These are phyloP conservation scores for Saussurea involucrata DNA, from an alignment of 129 eudicot genomes.

Conservation along the genomic window DNA sequence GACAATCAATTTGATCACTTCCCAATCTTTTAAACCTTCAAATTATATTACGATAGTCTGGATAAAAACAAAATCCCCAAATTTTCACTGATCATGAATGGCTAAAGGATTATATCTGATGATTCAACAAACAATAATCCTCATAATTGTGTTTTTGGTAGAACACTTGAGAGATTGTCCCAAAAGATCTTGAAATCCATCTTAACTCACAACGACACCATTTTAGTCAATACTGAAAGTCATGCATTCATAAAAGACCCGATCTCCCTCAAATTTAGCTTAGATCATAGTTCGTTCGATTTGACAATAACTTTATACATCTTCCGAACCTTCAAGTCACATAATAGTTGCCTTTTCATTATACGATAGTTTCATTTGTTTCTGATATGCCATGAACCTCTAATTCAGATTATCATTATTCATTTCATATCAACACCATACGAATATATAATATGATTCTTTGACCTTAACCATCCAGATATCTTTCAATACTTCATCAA, in stretches of 20 bases:
- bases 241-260: neutral
- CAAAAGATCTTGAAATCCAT: neutral
- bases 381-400: neutral
- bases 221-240: neutral
- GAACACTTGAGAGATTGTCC: neutral
- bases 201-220: neutral
- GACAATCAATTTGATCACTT: neutral
- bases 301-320: neutral
- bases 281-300: neutral
- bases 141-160: neutral
- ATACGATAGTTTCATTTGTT: neutral
- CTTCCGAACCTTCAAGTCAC: neutral
- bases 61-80: neutral
- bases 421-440: neutral
- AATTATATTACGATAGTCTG: neutral
- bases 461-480: too few species aligned
- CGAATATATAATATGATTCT: too few species aligned
- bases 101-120: neutral
- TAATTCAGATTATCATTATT: too few species aligned
- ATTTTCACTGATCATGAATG: neutral
- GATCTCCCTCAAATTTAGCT: neutral
- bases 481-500: too few species aligned
- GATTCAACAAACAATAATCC: neutral
- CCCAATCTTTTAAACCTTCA: too few species aligned
- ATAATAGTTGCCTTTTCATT: neutral